A percentile compares a stretch with the other conserved stretches of the same genome.
phyloP scores from a whole-genome alignment of 2,329 filamentous ascomycete species.

The Periconia sp. region DNA sequence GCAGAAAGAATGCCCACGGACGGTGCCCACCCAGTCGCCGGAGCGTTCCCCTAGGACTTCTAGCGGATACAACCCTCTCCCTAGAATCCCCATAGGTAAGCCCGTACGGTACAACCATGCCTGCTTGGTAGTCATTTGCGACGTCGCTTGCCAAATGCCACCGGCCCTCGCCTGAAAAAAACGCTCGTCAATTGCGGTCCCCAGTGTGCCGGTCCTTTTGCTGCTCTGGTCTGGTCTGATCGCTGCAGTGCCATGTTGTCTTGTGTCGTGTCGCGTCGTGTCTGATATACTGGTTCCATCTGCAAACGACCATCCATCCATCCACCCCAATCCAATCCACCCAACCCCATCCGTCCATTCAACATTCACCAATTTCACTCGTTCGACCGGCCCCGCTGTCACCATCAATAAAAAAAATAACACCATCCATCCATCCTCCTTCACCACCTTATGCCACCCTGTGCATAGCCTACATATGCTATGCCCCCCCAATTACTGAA shows the following conservation, averaged over 20 bases:
- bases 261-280: conserved; percentile 8
- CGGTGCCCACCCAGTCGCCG: conserved; percentile 23
- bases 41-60: conserved; percentile 31
- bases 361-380: conserved; percentile 4
- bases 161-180: conserved; percentile 34
- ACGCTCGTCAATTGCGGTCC: conserved; percentile 32
- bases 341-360: neutral
- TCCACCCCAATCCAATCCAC: too few relatives aligned
- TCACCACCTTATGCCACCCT: neutral
- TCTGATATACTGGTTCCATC: conserved; percentile 14
- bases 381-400: conserved; percentile 27
- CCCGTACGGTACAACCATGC: conserved; percentile 46
- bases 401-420: conserved; percentile 15
- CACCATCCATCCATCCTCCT: conserved; percentile 1
- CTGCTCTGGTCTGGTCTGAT: conserved; percentile 4
- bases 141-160: conserved; percentile 40
- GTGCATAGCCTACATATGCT: conserved; percentile 16
- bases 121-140: conserved; percentile 40
- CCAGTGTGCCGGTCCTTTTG: conserved; percentile 18
- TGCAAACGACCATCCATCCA: conserved; percentile 8
- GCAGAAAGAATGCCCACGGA: too few relatives aligned
- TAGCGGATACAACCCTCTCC: conserved; percentile 45
- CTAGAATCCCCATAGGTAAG: conserved; percentile 28
- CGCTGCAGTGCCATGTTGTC: conserved; percentile 12
- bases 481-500: conserved; percentile 34